These are phyloP conservation scores for Pterocarpus macrocarpus DNA, from an alignment of 306 rosid species.

Conservation along the genomic window DNA sequence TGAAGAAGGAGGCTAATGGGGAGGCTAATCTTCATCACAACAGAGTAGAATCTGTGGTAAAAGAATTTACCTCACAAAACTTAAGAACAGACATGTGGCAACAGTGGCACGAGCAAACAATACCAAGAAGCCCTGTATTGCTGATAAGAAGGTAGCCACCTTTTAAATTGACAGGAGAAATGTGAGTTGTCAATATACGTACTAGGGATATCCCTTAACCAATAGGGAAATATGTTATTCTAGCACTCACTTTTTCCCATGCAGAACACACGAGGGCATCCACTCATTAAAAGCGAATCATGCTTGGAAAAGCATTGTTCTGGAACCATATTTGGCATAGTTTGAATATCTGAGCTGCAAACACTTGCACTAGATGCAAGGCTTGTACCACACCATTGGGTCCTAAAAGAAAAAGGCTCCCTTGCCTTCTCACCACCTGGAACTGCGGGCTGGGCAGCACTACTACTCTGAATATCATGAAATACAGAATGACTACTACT, in stretches of 20 bases:
- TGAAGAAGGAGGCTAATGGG: slow-evolving; percentile 12
- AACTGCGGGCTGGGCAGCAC: slow-evolving; percentile 21
- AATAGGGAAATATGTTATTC: slow-evolving; percentile 14
- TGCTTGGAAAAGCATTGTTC: slow-evolving; percentile 34
- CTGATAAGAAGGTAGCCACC: slow-evolving; percentile 59
- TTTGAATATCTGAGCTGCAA: slow-evolving; percentile 35
- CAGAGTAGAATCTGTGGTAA: slow-evolving; percentile 8
- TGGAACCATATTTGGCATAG: slow-evolving; percentile 26
- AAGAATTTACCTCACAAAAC: slow-evolving; percentile 72
- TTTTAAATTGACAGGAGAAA: slow-evolving; percentile 43
- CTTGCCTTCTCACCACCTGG: slow-evolving; percentile 30
- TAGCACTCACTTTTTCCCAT: slow-evolving; percentile 52
- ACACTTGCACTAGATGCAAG: slow-evolving; percentile 20
- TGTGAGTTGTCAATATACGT: slow-evolving; percentile 37
- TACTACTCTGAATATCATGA: slow-evolving; percentile 33
- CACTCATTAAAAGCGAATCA: slow-evolving; percentile 37
- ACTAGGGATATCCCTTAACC: slow-evolving; percentile 16
- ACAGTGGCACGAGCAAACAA: slow-evolving; percentile 75
- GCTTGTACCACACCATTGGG: slow-evolving; percentile 28
- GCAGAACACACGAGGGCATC: slow-evolving; percentile 59
- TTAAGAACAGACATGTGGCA: slow-evolving; percentile 72
- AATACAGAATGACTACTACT: slow-evolving; percentile 31
- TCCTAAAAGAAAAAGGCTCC: slow-evolving; percentile 37
- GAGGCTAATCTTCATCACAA: neutral
- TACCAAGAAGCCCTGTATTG: slow-evolving; percentile 61